Evolutionary conservation across 768 basidiomycete species (phyloP), one percentile per base, ranked within the genome.

Genomic region (Roridomyces roridus): DNA sequence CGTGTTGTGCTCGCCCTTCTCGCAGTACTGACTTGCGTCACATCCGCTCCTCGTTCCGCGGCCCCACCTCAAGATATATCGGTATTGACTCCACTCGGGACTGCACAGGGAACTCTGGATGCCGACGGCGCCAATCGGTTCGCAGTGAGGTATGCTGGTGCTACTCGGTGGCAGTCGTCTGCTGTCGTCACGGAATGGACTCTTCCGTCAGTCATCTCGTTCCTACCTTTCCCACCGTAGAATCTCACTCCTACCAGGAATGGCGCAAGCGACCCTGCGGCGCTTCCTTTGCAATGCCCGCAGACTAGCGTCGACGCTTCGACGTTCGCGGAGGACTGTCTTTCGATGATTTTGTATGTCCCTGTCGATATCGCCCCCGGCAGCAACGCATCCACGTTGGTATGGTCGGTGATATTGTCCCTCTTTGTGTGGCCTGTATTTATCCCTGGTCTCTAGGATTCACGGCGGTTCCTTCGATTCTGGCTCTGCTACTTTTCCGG

Each of bases 381-480:
- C 35, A 78, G 64, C 69, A 58, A 60, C 29, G 77, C 70, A 0
- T 80, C 87, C 6, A 82, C 82, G 11, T 63, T 92, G 52, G 70
- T 87, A 59, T 88, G 90, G 60, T 62, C 36, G 37, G 51, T 45
- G 39, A 56, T 20, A 3, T 23, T 9, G 2, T 9, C 41, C 23
- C n/a, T 34, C 25, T 0, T 29, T 23, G 6, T 20, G 14, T 18
- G 24, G 7, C 31, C 35, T 25, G 20, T 25, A n/a, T 25, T 54
- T 50, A 24, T 40, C 23, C 31, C 7, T 10, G n/a, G 6, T n/a
- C 7, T n/a, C 10, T 11, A 62, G 60, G 92, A 80, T 94, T 51
- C 94, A 94, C 62, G 94, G 94, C 11, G 94, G 94, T 18, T 94
- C 93, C 0, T 92, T 90, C 68, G 73, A 83, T 45, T 64, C 76